Base-by-base conservation (phyloP, 345 rosid genomes). In the Salix caprea region DNA sequence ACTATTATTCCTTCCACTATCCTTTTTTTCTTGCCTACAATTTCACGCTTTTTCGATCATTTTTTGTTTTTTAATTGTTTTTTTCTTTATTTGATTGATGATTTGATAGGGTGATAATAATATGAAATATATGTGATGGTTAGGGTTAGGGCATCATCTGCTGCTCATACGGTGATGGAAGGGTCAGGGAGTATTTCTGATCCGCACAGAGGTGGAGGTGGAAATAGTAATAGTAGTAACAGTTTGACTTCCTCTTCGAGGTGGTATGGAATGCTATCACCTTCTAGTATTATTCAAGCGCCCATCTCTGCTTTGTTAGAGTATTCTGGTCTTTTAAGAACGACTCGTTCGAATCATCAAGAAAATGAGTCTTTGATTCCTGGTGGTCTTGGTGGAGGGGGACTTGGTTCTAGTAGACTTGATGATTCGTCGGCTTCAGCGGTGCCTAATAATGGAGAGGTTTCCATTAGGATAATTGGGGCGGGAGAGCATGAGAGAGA, bases 401-500 rank as follows among this genome's bases (percentile, higher is more conserved):
- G 46, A 19, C 60, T 74, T 75, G 85, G 73, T 24, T 78, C 79
- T 58, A 70, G 64, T 37, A 84, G 82, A 7, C 77, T 68, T 39
- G 94, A 90, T 68, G 91, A 79, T 82, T 84, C 97, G 12, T 1
- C 89, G 0, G n/a, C 77, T 14, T 64, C 74, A 9, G 36, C 46
- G 28, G 48, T 65, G 7, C 44, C 81, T 74, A 84, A 79, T 75
- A 89, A 76, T 52, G 97, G 93, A 37, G 98, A 96, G 89, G 98
- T 96, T 74, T 82, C 99, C 14, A 96, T 96, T 77, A 88, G 97
- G 89, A 96, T 96, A 30, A 91, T 96, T 34, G 98, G 93, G n/a
- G 87, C 90, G 4, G 95, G 83, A 10, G 98, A 94, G 65, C 97
- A 89, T 13, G 84, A 82, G 11, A 83, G 84, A 74, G 98, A 90